Evolutionary conservation across 768 basidiomycete genomes (phyloP).

Genomic region (Phaffia australis): DNA sequence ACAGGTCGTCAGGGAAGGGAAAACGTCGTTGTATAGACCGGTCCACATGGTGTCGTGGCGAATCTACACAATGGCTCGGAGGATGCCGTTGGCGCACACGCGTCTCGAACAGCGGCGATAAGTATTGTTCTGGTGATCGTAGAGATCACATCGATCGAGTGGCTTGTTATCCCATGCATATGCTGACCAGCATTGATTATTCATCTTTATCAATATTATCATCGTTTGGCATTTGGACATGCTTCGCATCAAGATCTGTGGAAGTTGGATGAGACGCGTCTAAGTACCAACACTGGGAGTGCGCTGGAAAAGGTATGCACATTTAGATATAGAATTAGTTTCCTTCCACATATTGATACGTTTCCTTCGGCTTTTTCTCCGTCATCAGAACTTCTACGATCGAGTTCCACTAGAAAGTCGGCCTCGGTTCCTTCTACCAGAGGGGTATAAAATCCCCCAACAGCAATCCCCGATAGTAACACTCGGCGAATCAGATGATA

Average conservation of each 20-base stretch:
- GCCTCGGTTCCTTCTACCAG: conserved; percentile 31
- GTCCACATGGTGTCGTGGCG: not conserved
- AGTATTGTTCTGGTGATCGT: not conserved
- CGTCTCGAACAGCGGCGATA: not conserved
- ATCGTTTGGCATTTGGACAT: not conserved
- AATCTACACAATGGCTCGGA: not conserved
- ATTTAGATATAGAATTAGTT: not conserved
- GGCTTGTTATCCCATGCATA: not conserved
- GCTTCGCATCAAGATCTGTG: conserved; percentile 44
- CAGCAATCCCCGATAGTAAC: conserved; percentile 17
- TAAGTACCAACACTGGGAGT: conserved; percentile 42
- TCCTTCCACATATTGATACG: not conserved
- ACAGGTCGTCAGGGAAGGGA: not conserved
- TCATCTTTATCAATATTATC: not conserved
- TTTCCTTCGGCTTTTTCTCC: not conserved
- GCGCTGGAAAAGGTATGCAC: conserved; percentile 37
- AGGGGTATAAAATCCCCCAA: not conserved
- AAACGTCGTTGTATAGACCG: too few relatives aligned
- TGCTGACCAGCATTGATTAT: not conserved
- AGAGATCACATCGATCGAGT: not conserved
- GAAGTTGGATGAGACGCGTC: conserved; percentile 42
- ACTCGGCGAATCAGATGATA: not conserved
- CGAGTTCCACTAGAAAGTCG: conserved; percentile 48
- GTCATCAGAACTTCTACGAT: conserved; percentile 41
- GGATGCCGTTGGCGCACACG: not conserved